Evolutionary conservation across 345 rosid species (phyloP).

Genomic region (Euphorbia lathyris): DNA sequence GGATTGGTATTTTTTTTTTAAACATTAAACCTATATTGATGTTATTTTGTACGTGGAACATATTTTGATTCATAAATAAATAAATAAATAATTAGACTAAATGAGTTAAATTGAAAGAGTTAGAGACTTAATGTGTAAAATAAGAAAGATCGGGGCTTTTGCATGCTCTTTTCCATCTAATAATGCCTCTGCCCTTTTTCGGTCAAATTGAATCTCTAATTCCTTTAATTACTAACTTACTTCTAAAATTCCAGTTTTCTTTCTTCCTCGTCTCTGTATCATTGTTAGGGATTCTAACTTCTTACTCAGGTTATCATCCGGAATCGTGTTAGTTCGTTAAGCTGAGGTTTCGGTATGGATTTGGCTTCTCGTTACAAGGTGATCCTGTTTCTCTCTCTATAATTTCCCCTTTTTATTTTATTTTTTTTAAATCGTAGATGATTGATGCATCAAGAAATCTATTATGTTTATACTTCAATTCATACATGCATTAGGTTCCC

Average conservation of each 20-base stretch:
- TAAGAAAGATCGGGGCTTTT: neutral
- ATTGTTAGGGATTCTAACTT: neutral
- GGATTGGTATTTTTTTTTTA: no score
- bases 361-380: slow-evolving; percentile 94
- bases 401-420: neutral
- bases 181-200: no score
- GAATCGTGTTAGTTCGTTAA: neutral
- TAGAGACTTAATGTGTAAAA: neutral
- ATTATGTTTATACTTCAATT: no score
- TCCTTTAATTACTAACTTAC: neutral
- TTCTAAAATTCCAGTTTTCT: neutral
- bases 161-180: neutral
- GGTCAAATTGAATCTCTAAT: neutral
- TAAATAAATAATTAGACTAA: no score
- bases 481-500: no score
- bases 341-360: slow-evolving; percentile 47
- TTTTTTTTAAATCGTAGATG: neutral
- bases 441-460: neutral
- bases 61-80: no score
- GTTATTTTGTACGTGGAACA: no score
- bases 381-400: neutral
- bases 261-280: neutral
- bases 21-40: no score
- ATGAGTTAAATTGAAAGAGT: neutral
- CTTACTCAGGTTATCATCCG: neutral